phyloP scores from a whole-genome alignment of 768 basidiomycete genomes.

The Chalciporus pseudorubinellus region DNA sequence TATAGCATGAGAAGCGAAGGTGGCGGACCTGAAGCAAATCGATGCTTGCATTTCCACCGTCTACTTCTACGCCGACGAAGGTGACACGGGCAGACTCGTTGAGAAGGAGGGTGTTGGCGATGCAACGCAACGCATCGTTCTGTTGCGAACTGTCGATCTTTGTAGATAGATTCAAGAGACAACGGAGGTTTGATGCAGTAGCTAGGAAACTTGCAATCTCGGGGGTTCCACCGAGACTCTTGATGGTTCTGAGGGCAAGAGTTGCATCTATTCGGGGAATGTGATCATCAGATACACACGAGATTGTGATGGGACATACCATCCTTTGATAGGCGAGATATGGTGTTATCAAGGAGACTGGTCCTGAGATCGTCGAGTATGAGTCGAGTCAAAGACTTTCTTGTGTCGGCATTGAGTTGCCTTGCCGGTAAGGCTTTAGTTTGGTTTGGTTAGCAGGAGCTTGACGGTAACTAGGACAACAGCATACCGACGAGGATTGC shows the following conservation, averaged over 20 bases:
- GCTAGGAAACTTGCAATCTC: slow-evolving; percentile 64
- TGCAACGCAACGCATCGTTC: slow-evolving; percentile 68
- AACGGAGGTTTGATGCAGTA: slow-evolving; percentile 51
- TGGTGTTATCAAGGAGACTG: slow-evolving; percentile 34
- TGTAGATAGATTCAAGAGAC: slow-evolving; percentile 49
- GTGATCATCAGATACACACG: background rate
- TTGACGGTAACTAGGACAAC: slow-evolving; percentile 6
- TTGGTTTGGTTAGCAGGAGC: slow-evolving; percentile 5
- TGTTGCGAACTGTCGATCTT: slow-evolving; percentile 57
- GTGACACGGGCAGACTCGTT: slow-evolving; percentile 58
- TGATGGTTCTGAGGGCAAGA: slow-evolving; percentile 66
- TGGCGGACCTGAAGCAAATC: slow-evolving; percentile 54
- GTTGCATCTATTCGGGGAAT: slow-evolving; percentile 54
- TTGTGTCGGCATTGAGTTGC: slow-evolving; percentile 39
- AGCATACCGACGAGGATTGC: slow-evolving; percentile 16
- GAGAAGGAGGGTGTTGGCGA: slow-evolving; percentile 79
- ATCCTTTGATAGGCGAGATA: slow-evolving; percentile 50
- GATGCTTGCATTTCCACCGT: slow-evolving; percentile 58
- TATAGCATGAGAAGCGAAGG: slow-evolving; percentile 13
- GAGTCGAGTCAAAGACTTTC: slow-evolving; percentile 53
- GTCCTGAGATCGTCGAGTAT: slow-evolving; percentile 60
- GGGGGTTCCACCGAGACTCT: slow-evolving; percentile 70
- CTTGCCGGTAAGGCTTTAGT: slow-evolving; percentile 15
- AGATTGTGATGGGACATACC: slow-evolving; percentile 38
- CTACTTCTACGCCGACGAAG: slow-evolving; percentile 56